Conservation (phyloP, 139 green algal species). For the Coelastrella sp. region DNA sequence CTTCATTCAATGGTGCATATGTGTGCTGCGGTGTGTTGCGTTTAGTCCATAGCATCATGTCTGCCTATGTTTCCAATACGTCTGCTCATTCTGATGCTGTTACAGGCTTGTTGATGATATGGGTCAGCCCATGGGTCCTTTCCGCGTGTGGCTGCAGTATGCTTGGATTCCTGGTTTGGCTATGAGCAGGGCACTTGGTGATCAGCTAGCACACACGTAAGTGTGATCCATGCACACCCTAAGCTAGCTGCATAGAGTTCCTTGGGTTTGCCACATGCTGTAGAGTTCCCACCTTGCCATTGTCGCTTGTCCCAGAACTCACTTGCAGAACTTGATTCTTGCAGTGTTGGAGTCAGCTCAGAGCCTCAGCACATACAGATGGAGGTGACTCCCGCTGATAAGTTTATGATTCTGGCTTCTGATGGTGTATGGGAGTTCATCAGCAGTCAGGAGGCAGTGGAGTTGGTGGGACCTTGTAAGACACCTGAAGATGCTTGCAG, state of each 20-base stretch:
- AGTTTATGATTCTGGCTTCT: conserved; percentile 89
- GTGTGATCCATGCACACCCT: conserved; percentile 15
- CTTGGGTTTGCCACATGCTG: no score
- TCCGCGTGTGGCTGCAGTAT: conserved; percentile 84
- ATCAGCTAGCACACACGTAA: conserved; percentile 85
- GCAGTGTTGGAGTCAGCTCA: conserved; percentile 82
- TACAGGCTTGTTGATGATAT: conserved; percentile 79
- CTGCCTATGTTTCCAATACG: no score
- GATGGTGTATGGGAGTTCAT: conserved; percentile 97
- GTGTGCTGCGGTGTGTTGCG: no score
- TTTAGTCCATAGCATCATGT: background rate
- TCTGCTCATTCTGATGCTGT: no score
- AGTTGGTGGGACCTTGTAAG: conserved; percentile 69
- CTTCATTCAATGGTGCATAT: no score
- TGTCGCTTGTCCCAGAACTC: no score
- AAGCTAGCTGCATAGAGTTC: no score
- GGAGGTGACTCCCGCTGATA: conserved; percentile 77
- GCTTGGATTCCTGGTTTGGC: conserved; percentile 88
- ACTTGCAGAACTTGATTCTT: no score
- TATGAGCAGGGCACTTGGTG: conserved; percentile 91
- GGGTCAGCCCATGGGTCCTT: conserved; percentile 83
- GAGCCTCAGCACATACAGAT: conserved; percentile 75
- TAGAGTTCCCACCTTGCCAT: no score
- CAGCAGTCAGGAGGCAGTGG: conserved; percentile 86
- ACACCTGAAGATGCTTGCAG: conserved; percentile 74